phyloP scores from a whole-genome alignment of 1,284 basidiomycete genomes.

The Takashimella tepidaria region DNA sequence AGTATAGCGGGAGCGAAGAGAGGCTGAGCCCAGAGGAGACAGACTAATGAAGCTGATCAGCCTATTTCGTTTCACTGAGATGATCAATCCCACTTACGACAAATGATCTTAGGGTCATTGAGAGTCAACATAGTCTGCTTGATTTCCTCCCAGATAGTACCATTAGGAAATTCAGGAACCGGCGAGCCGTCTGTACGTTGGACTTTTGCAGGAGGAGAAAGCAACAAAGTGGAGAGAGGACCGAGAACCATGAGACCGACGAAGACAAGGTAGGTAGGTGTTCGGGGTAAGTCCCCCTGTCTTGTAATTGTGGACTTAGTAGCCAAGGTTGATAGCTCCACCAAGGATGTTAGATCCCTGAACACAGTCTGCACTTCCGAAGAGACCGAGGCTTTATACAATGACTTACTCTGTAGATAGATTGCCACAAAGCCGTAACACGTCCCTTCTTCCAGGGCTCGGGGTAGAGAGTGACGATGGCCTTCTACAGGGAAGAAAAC shows the following conservation, averaged over 20 bases:
- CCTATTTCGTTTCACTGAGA: no score
- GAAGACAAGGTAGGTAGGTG: conserved; percentile 47
- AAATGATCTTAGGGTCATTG: conserved; percentile 15
- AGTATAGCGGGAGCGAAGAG: conserved; percentile 36
- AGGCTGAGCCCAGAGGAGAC: conserved; percentile 17
- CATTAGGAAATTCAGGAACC: conserved; percentile 24
- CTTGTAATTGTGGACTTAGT: conserved; percentile 34
- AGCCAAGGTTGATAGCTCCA: conserved; percentile 43
- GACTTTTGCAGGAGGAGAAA: conserved; percentile 41
- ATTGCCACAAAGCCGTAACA: conserved; percentile 43
- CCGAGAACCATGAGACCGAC: conserved; percentile 43
- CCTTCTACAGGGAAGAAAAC: conserved; percentile 39
- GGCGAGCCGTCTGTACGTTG: conserved; percentile 41
- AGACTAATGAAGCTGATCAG: background rate
- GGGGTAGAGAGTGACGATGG: conserved; percentile 31
- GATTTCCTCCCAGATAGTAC: conserved; percentile 26
- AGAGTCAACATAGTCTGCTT: conserved; percentile 29
- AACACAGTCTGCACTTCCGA: background rate
- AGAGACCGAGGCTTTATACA: background rate
- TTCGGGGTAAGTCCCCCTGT: conserved; percentile 38
- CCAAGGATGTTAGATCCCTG: conserved; percentile 31
- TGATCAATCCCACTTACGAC: conserved; percentile 1
- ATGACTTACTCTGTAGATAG: conserved; percentile 25
- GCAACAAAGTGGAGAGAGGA: conserved; percentile 37
- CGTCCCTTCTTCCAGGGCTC: conserved; percentile 33